Percentiles rank a stretch among this genome's conserved stretches.
Conservation (phyloP, 495 filamentous ascomycete genomes). For the Podospora comata region DNA sequence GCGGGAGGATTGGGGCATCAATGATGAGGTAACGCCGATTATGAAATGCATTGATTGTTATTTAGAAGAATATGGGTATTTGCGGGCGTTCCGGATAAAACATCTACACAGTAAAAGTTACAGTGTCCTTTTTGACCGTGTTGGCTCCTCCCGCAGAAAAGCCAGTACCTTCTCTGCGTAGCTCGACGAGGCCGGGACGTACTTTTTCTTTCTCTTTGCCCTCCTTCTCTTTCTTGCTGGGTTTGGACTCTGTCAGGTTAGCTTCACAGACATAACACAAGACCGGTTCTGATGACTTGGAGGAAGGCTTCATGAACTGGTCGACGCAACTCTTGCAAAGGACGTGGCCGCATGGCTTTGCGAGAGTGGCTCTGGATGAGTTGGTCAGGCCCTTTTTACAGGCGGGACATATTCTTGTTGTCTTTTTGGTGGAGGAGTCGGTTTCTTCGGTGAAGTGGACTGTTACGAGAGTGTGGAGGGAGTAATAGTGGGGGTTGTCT, state of each 20-base stretch:
- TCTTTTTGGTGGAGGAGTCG: conserved; percentile 48
- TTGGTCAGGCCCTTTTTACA: conserved; percentile 86
- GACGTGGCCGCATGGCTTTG: conserved; percentile 92
- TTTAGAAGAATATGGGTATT: not conserved
- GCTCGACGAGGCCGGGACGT: conserved; percentile 74
- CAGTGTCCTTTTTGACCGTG: conserved; percentile 71
- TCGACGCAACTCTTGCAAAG: conserved; percentile 83
- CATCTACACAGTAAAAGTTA: conserved; percentile 77
- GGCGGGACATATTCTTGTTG: conserved; percentile 72
- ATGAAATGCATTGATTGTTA: not conserved
- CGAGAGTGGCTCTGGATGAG: conserved; percentile 76
- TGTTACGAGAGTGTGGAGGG: conserved; percentile 74
- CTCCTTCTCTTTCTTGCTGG: conserved; percentile 43
- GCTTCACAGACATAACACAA: conserved; percentile 87
- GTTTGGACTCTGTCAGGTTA: conserved; percentile 59
- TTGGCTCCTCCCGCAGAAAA: conserved; percentile 85
- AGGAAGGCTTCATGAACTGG: conserved; percentile 74
- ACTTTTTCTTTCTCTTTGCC: conserved; percentile 53
- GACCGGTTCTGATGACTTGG: conserved; percentile 47
- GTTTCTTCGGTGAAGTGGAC: conserved; percentile 79
- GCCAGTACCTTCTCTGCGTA: conserved; percentile 86
- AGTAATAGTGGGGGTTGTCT: conserved; percentile 69
- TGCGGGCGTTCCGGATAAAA: no score
- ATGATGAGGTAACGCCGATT: not conserved
- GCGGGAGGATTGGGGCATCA: not conserved